Evolutionary conservation across 148 eudicot genomes (phyloP).

Genomic region (Rhododendron molle): DNA sequence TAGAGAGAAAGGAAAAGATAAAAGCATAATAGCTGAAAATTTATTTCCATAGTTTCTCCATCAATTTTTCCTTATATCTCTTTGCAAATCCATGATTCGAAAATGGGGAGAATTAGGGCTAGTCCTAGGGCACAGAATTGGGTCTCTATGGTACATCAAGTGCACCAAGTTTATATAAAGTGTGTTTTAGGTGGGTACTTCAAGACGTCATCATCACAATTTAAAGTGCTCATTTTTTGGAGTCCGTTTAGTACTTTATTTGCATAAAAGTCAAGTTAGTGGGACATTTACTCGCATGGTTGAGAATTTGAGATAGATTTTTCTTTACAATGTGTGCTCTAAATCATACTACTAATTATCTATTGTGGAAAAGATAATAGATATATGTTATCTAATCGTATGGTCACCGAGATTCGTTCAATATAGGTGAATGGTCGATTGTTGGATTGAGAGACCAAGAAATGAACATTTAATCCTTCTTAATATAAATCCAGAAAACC

Average conservation of each 20-base stretch:
- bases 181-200: too few relatives aligned
- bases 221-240: too few relatives aligned
- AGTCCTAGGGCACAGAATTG: too few relatives aligned
- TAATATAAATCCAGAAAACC: background rate
- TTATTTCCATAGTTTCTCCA: background rate
- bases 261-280: background rate
- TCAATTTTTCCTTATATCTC: background rate
- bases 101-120: background rate
- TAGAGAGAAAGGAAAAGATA: background rate
- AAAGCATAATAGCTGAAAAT: background rate
- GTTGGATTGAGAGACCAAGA: background rate
- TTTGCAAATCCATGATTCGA: background rate
- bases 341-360: background rate
- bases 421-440: background rate
- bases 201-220: too few relatives aligned
- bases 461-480: background rate
- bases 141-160: too few relatives aligned
- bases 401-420: background rate
- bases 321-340: background rate
- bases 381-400: background rate
- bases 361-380: background rate
- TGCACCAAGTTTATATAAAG: too few relatives aligned
- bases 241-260: background rate
- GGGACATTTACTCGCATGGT: background rate
- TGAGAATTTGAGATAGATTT: background rate